phyloP scores from a whole-genome alignment of 495 filamentous ascomycete genomes.

The Neurospora pannonica region DNA sequence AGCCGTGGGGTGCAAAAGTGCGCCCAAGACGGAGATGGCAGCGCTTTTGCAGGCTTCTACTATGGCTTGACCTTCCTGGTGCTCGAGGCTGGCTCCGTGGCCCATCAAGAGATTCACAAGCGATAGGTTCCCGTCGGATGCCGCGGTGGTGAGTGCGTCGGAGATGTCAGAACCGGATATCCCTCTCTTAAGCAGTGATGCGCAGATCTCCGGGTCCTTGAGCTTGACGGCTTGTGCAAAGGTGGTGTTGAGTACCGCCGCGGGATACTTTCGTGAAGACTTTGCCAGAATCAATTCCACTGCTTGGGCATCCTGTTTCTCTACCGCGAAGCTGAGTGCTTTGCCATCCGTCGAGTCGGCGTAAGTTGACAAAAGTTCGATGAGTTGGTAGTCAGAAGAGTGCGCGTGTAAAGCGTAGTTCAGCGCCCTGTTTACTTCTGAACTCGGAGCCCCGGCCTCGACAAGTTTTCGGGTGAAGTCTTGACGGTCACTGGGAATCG shows the following conservation, averaged over 20 bases:
- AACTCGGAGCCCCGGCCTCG: constrained; percentile 26
- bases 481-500: constrained; percentile 32
- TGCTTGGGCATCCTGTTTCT: constrained; percentile 23
- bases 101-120: constrained; percentile 32
- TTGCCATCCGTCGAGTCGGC: constrained; percentile 34
- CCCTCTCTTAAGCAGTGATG: constrained; percentile 27
- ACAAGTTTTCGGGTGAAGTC: constrained; percentile 33
- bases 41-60: constrained; percentile 35
- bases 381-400: constrained; percentile 28
- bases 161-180: constrained; percentile 26
- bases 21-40: constrained; percentile 26
- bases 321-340: constrained; percentile 29
- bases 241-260: constrained; percentile 17
- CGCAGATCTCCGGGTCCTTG: constrained; percentile 22
- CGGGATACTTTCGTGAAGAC: constrained; percentile 11
- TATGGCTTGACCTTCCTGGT: constrained; percentile 36
- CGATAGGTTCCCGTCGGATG: constrained; percentile 33
- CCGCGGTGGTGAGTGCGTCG: constrained; percentile 31
- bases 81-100: constrained; percentile 33
- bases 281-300: constrained; percentile 31
- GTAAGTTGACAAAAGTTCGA: constrained; percentile 25
- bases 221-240: constrained; percentile 25
- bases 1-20: constrained; percentile 27
- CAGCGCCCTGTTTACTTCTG: constrained; percentile 34
- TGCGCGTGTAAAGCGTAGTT: constrained; percentile 31